Conservation (phyloP, 768 basidiomycete species). For the Termitomyces sp. region DNA sequence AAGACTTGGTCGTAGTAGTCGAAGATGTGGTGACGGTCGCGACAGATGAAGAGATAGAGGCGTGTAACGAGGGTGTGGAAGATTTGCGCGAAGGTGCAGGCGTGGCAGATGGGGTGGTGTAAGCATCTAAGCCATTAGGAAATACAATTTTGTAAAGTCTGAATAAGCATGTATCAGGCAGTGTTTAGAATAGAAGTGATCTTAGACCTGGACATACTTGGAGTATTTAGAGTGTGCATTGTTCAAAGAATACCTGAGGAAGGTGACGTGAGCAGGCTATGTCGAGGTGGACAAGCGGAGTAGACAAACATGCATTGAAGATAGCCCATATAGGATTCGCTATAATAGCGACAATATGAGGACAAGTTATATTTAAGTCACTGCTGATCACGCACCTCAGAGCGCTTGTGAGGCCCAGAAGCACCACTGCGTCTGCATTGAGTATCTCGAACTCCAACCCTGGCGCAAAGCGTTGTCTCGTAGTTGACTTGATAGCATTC, state of each 20-base stretch:
- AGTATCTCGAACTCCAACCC: constrained; percentile 77
- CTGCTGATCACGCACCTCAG: constrained; percentile 42
- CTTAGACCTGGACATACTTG: constrained; percentile 38
- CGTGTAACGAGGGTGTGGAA: constrained; percentile 16
- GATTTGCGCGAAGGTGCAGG: constrained; percentile 29
- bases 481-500: constrained; percentile 21
- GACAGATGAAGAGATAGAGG: constrained; percentile 11
- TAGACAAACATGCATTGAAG: constrained; percentile 64
- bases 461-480: constrained; percentile 43
- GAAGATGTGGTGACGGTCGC: constrained; percentile 12
- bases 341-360: constrained; percentile 16
- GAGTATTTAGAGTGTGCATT: constrained; percentile 73
- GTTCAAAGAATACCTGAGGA: constrained; percentile 39
- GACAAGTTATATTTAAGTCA: not conserved
- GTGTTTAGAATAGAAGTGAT: not conserved
- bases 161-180: not conserved
- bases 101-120: constrained; percentile 31
- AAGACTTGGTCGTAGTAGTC: constrained; percentile 14
- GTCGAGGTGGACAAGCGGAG: not conserved
- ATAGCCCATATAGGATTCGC: constrained; percentile 77
- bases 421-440: constrained; percentile 64
- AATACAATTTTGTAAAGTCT: constrained; percentile 67
- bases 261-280: not conserved
- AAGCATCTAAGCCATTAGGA: constrained; percentile 49
- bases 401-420: constrained; percentile 67